These are phyloP conservation scores for Xylaria digitata DNA, from an alignment of 2,329 filamentous ascomycete species.

Conservation along the genomic window DNA sequence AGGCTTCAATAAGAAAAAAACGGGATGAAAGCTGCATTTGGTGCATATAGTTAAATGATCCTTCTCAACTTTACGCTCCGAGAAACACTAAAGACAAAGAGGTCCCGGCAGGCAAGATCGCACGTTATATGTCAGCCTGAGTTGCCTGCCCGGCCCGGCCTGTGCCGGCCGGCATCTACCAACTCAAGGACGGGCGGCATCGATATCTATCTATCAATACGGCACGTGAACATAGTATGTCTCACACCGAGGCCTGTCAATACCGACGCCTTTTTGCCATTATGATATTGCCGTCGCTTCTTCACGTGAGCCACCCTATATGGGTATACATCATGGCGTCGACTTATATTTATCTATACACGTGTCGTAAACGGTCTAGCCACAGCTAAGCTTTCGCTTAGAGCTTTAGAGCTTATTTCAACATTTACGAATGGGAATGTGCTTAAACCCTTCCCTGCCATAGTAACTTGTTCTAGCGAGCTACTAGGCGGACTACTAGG, in stretches of 20 bases:
- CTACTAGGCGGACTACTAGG: too few species aligned
- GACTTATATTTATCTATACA: not conserved
- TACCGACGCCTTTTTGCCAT: not conserved
- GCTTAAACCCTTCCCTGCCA: too few species aligned
- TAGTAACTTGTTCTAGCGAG: too few species aligned
- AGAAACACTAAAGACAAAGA: not conserved
- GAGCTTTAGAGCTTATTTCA: constrained; percentile 6
- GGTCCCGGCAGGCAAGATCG: constrained; percentile 10
- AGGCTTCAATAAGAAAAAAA: not conserved
- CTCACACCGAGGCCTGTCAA: not conserved
- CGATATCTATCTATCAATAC: not conserved
- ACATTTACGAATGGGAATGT: not conserved
- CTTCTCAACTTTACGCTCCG: not conserved
- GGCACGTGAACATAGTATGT: not conserved
- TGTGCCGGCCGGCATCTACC: constrained; percentile 9
- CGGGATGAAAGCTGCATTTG: not conserved
- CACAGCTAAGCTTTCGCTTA: constrained; percentile 1
- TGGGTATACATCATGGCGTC: too few species aligned
- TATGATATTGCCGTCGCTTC: too few species aligned
- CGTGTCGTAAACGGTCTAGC: not conserved
- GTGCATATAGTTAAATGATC: constrained; percentile 3
- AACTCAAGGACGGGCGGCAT: too few species aligned
- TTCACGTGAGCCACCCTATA: not conserved
- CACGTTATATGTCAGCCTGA: constrained; percentile 1
- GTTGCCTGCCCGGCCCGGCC: not conserved